Percentiles rank a stretch among this genome's conserved stretches.
Evolutionary conservation across 352 stramenopile species (phyloP).

Genomic region (Phytopythium chamaehyphon): DNA sequence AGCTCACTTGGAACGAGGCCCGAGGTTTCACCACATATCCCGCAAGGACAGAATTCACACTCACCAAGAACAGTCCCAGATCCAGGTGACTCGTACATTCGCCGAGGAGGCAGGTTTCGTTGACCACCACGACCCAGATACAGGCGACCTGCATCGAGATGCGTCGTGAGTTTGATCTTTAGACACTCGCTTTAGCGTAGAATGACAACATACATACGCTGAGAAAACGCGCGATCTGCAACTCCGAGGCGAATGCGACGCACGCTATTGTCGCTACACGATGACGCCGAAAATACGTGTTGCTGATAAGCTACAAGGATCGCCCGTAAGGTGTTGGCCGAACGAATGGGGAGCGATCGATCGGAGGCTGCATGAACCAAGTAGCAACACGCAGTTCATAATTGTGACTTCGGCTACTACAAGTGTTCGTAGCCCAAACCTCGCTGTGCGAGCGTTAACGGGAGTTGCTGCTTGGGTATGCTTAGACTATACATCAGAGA

Average conservation of each 20-base stretch:
- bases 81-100: conserved; percentile 55
- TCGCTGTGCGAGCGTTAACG: neutral
- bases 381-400: no score
- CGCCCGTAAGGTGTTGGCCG: no score
- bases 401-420: no score
- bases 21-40: conserved; percentile 65
- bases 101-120: conserved; percentile 41
- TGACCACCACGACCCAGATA: conserved; percentile 59
- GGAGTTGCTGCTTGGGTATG: neutral
- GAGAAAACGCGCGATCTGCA: conserved; percentile 1
- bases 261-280: neutral
- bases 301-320: conserved; percentile 1
- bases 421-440: no score
- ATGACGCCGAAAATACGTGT: neutral
- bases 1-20: conserved; percentile 57
- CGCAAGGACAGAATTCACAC: conserved; percentile 66
- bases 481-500: no score
- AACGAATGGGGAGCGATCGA: neutral
- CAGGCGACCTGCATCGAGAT: conserved; percentile 16
- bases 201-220: neutral
- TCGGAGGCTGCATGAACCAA: no score
- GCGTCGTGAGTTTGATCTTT: no score
- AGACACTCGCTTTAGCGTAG: no score
- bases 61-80: conserved; percentile 43
- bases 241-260: conserved; percentile 2